A percentile compares a stretch with the other conserved stretches of the same genome.
Conservation (phyloP, 2,329 filamentous ascomycete genomes). For the Arthrobotrys conoides region DNA sequence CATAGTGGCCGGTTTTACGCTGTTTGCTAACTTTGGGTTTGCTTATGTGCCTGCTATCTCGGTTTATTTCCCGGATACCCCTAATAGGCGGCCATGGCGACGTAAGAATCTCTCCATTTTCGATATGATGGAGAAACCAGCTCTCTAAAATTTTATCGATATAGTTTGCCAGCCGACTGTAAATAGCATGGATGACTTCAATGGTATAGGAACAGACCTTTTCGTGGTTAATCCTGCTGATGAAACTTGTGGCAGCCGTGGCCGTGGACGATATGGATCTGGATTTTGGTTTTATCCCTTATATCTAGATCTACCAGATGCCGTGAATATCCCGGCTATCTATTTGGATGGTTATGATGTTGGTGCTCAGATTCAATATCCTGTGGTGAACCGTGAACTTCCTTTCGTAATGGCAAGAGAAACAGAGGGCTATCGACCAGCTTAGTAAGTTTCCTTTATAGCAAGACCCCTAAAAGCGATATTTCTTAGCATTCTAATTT, state of each 20-base stretch:
- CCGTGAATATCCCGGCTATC: constrained; percentile 3
- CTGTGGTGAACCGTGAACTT: not conserved
- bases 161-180: constrained; percentile 22
- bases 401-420: constrained; percentile 18
- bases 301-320: constrained; percentile 17
- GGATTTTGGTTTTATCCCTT: constrained; percentile 20
- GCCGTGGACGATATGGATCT: not conserved
- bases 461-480: too few species aligned
- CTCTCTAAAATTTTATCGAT: not conserved
- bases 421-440: not conserved
- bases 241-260: constrained; percentile 20
- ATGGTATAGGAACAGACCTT: not conserved
- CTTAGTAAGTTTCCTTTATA: constrained; percentile 7
- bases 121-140: too few species aligned
- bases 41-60: constrained; percentile 7
- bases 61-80: constrained; percentile 26
- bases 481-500: too few species aligned
- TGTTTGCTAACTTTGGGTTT: not conserved
- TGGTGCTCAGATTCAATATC: constrained; percentile 19
- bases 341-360: constrained; percentile 6
- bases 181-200: not conserved
- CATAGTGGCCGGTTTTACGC: not conserved
- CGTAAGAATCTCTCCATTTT: constrained; percentile 3
- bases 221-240: constrained; percentile 10
- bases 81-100: constrained; percentile 15